These are phyloP conservation scores for Colletotrichum sidae DNA, from an alignment of 2,329 filamentous ascomycete genomes.

Conservation along the genomic window DNA sequence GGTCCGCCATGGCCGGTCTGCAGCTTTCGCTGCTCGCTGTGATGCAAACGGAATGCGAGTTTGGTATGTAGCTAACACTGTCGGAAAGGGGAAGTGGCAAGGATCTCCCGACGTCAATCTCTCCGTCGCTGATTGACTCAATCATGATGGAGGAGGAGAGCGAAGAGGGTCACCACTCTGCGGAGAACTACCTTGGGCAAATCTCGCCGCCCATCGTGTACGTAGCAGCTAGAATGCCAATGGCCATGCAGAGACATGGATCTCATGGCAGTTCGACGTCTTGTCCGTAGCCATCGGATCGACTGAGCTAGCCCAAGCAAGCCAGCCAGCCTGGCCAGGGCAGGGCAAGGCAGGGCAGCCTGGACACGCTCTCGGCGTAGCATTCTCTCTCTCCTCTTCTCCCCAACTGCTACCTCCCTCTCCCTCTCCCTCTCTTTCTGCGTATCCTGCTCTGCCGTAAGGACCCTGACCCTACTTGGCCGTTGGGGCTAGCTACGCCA, in stretches of 20 bases:
- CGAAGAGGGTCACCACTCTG: neutral
- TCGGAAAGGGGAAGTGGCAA: conserved; percentile 5
- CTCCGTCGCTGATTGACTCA: conserved; percentile 2
- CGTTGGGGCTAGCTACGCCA: conserved; percentile 30
- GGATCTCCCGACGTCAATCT: conserved; percentile 12
- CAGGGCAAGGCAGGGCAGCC: neutral
- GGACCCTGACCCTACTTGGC: conserved; percentile 5
- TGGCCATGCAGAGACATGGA: neutral
- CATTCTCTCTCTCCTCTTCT: conserved; percentile 1
- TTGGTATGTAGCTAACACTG: conserved; percentile 26
- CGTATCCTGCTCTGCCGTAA: conserved; percentile 1
- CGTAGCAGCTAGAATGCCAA: neutral
- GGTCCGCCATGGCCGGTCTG: conserved; percentile 25
- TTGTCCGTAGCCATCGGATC: too few relatives aligned
- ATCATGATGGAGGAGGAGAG: conserved; percentile 2
- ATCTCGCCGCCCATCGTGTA: neutral
- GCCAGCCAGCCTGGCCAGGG: neutral
- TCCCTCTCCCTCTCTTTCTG: neutral
- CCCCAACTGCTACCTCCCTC: conserved; percentile 3
- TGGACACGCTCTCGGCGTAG: neutral
- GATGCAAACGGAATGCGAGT: conserved; percentile 26
- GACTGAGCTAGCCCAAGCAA: too few relatives aligned
- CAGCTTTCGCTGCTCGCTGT: neutral
- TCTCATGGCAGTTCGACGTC: too few relatives aligned
- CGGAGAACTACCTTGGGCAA: neutral